phyloP scores from a whole-genome alignment of 2,329 filamentous ascomycete genomes.

The Ilyonectria sp. region DNA sequence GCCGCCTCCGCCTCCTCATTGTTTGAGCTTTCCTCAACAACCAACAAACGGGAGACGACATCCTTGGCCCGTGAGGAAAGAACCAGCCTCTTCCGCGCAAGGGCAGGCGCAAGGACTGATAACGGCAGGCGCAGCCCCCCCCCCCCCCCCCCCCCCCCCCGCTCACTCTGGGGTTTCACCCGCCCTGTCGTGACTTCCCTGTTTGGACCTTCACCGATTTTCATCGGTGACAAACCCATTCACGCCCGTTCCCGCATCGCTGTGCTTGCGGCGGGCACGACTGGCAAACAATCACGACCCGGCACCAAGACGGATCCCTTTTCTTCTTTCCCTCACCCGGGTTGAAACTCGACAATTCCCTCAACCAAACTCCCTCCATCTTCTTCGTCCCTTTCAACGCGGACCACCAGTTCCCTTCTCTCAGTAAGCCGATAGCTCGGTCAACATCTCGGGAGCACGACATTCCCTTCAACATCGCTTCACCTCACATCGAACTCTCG shows the following conservation, averaged over 20 bases:
- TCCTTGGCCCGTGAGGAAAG: neutral
- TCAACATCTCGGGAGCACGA: neutral
- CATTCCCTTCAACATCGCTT: neutral
- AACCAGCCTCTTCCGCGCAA: neutral
- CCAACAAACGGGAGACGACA: constrained; percentile 3
- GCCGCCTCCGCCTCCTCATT: constrained; percentile 1
- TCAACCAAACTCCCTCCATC: neutral
- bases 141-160: neutral
- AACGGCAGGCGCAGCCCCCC: constrained; percentile 7
- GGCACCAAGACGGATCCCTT: neutral
- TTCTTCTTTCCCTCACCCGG: neutral
- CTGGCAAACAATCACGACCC: constrained; percentile 15
- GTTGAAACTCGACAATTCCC: neutral
- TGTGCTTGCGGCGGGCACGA: neutral
- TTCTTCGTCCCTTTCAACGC: neutral
- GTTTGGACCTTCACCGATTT: constrained; percentile 7
- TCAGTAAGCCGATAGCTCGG: neutral
- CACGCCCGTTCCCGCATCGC: constrained; percentile 28
- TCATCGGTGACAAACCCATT: constrained; percentile 4
- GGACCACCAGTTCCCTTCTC: neutral
- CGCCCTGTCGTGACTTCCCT: constrained; percentile 38
- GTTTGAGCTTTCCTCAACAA: neutral
- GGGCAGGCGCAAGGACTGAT: neutral
- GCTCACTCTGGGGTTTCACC: constrained; percentile 39
- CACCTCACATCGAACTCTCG: neutral